Evolutionary conservation across 1,139 yeast species (phyloP).

Genomic region (Hemisphaericaspora subhashii): DNA sequence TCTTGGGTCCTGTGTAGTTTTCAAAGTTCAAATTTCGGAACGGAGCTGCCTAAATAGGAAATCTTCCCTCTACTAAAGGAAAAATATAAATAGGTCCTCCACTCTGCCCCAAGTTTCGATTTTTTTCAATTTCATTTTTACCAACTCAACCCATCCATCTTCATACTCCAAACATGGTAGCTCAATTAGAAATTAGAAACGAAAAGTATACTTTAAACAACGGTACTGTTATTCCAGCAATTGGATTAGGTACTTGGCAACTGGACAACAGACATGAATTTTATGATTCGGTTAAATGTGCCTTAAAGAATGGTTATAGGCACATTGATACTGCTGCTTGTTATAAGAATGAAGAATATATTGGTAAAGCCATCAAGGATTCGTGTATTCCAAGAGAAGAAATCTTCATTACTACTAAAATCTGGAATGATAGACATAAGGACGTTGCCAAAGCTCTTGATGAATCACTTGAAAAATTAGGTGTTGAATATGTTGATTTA

Average conservation of each 20-base stretch:
- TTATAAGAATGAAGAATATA: conserved; percentile 65
- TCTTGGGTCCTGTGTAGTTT: no score
- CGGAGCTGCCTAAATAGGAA: no score
- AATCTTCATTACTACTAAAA: conserved; percentile 75
- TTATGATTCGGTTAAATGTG: conserved; percentile 60
- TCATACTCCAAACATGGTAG: conserved; percentile 7
- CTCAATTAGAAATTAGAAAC: conserved; percentile 17
- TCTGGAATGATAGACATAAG: conserved; percentile 69
- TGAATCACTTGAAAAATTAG: conserved; percentile 61
- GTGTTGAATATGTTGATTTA: conserved; percentile 79
- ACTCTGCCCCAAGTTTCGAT: background rate
- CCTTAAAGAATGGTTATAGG: conserved; percentile 68
- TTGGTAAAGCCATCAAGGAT: conserved; percentile 65
- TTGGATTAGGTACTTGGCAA: conserved; percentile 84
- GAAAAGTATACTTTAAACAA: conserved; percentile 50
- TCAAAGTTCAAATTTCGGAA: no score
- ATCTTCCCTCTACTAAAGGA: no score
- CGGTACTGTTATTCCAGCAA: conserved; percentile 63
- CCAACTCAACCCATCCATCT: background rate
- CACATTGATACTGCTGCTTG: conserved; percentile 80
- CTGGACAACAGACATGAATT: conserved; percentile 59
- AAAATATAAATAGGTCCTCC: background rate
- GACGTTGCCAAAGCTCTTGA: conserved; percentile 61
- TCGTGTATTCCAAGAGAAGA: conserved; percentile 70
- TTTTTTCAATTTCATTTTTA: background rate